A percentile compares a stretch with the other conserved stretches of the same genome.
These are phyloP conservation scores for Xylariaceae sp. DNA, from an alignment of 2,329 filamentous ascomycete genomes.

Conservation along the genomic window DNA sequence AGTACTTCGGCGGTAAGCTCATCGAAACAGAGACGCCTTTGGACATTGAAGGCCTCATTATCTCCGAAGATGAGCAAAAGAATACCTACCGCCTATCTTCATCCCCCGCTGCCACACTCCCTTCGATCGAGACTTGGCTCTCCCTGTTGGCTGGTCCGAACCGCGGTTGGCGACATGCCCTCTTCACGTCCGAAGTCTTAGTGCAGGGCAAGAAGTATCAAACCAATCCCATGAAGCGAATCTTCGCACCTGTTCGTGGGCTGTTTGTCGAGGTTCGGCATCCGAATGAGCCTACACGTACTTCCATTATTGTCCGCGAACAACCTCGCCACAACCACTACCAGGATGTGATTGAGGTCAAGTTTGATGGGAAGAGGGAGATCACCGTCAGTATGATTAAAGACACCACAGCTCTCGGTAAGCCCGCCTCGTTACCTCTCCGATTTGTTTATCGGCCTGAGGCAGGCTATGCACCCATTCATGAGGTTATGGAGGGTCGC, in stretches of 20 bases:
- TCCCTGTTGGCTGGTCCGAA: slow-evolving; percentile 83
- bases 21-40: slow-evolving; percentile 73
- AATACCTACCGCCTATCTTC: slow-evolving; percentile 83
- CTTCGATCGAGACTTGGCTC: slow-evolving; percentile 83
- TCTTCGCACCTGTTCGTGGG: slow-evolving; percentile 85
- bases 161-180: slow-evolving; percentile 92
- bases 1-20: slow-evolving; percentile 94
- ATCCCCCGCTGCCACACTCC: slow-evolving; percentile 75
- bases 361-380: slow-evolving; percentile 75
- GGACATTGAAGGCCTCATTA: slow-evolving; percentile 85
- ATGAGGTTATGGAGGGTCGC: slow-evolving; percentile 92
- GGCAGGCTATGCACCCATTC: slow-evolving; percentile 95
- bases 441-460: slow-evolving; percentile 94
- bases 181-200: slow-evolving; percentile 92
- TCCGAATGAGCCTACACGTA: slow-evolving; percentile 83
- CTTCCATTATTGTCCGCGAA: slow-evolving; percentile 85
- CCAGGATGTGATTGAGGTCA: slow-evolving; percentile 86
- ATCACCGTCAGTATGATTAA: slow-evolving; percentile 92
- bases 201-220: slow-evolving; percentile 97
- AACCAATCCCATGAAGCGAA: slow-evolving; percentile 91
- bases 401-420: slow-evolving; percentile 84
- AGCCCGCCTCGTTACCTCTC: slow-evolving; percentile 82
- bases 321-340: slow-evolving; percentile 86
- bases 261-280: slow-evolving; percentile 87
- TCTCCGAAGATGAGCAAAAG: slow-evolving; percentile 80